A percentile compares a stretch with the other conserved stretches of the same genome.
Conservation (phyloP, 2,329 filamentous ascomycete species). For the Nakataea oryzae region DNA sequence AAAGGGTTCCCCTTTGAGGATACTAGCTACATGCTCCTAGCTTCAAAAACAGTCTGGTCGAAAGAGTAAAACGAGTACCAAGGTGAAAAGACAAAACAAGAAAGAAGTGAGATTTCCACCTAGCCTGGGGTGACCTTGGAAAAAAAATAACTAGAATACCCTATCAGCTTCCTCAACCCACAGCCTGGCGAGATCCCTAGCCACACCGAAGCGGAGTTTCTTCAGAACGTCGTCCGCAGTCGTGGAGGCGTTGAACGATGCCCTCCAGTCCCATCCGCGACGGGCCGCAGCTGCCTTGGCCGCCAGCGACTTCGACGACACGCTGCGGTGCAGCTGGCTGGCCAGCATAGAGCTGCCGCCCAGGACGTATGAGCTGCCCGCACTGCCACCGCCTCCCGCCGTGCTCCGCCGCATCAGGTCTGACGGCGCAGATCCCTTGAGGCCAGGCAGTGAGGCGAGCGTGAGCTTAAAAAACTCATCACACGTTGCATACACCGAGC, state of each 20-base stretch:
- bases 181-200: slow-evolving; percentile 59
- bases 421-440: slow-evolving; percentile 51
- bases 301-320: slow-evolving; percentile 38
- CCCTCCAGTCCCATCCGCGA: slow-evolving; percentile 47
- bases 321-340: slow-evolving; percentile 49
- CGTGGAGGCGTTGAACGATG: slow-evolving; percentile 42
- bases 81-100: too few relatives aligned
- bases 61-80: neutral
- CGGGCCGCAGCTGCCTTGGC: slow-evolving; percentile 15
- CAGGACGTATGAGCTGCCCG: slow-evolving; percentile 52
- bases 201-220: slow-evolving; percentile 61
- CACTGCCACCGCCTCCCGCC: slow-evolving; percentile 35
- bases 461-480: slow-evolving; percentile 72
- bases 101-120: neutral
- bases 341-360: slow-evolving; percentile 65
- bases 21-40: neutral
- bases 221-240: slow-evolving; percentile 61
- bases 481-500: slow-evolving; percentile 61
- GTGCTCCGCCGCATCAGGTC: slow-evolving; percentile 53
- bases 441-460: slow-evolving; percentile 54
- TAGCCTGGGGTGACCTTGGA: neutral
- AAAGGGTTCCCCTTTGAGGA: neutral
- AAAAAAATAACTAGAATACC: neutral
- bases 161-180: slow-evolving; percentile 58
- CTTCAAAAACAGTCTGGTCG: neutral